Percentiles rank a stretch among this genome's conserved stretches.
phyloP scores from a whole-genome alignment of 768 basidiomycete species.

The Lactarius tabidus region DNA sequence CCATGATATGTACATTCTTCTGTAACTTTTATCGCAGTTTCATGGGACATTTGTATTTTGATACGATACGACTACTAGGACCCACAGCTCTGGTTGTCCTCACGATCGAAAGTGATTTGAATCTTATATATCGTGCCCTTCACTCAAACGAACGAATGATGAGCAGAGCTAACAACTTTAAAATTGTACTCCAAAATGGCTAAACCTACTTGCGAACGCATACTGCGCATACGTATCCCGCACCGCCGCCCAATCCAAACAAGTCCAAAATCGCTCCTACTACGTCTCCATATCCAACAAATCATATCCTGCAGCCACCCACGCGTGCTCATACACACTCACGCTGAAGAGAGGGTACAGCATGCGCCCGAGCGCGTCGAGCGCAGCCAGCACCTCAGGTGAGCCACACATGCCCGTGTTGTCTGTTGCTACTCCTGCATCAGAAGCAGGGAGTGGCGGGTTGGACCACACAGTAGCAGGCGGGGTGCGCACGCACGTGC shows the following conservation, averaged over 20 bases:
- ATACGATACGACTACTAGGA: no score
- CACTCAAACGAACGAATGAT: background rate
- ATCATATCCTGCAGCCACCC: constrained; percentile 80
- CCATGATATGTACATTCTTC: background rate
- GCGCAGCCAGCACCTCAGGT: background rate
- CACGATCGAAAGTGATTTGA: no score
- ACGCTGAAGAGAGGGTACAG: constrained; percentile 76
- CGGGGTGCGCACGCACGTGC: background rate
- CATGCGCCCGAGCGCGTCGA: constrained; percentile 42
- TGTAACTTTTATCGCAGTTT: background rate
- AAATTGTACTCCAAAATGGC: background rate
- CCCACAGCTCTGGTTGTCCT: no score
- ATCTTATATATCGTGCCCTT: no score
- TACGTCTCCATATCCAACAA: constrained; percentile 90
- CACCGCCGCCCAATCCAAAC: constrained; percentile 73
- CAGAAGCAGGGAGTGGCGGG: background rate
- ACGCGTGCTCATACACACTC: constrained; percentile 80
- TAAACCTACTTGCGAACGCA: background rate
- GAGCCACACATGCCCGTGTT: background rate
- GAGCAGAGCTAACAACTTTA: background rate
- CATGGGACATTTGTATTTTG: no score
- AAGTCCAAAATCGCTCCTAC: constrained; percentile 78
- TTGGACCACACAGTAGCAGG: background rate
- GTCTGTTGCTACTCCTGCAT: background rate
- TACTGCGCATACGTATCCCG: constrained; percentile 28